Evolutionary conservation across 306 rosid genomes (phyloP).

Genomic region (Malus orientalis): DNA sequence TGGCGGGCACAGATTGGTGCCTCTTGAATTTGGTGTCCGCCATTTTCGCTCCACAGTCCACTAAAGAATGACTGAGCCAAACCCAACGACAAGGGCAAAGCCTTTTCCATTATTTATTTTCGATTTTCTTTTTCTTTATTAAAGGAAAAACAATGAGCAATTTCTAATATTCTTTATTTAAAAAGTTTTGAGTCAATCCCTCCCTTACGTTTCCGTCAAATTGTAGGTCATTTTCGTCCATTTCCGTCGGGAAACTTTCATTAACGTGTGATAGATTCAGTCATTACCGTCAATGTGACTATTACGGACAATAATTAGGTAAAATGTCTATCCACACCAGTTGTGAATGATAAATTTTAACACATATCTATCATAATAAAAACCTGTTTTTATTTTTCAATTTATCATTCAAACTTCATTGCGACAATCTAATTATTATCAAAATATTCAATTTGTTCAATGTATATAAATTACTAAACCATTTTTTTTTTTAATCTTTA

Average conservation of each 20-base stretch:
- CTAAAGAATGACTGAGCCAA: background rate
- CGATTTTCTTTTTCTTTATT: background rate
- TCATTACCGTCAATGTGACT: background rate
- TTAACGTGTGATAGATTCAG: background rate
- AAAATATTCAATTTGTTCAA: background rate
- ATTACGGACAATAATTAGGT: background rate
- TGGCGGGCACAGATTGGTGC: conserved; percentile 34
- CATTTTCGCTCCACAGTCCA: background rate
- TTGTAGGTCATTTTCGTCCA: background rate
- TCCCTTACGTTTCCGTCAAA: background rate
- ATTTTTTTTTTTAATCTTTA: too few relatives aligned
- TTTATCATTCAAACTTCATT: background rate
- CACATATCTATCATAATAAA: fast-evolving
- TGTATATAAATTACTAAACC: background rate
- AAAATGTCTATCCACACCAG: background rate
- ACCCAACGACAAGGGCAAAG: background rate
- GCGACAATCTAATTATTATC: too few relatives aligned
- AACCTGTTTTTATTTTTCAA: too few relatives aligned
- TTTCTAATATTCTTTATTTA: background rate
- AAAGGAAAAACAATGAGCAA: background rate
- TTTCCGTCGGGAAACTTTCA: background rate
- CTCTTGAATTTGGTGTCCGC: background rate
- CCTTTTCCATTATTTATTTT: background rate
- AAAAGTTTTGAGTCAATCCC: too few relatives aligned
- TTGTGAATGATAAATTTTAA: background rate